Evolutionary conservation across 805 yeast genomes (phyloP).

Genomic region (Metschnikowia borealis): DNA sequence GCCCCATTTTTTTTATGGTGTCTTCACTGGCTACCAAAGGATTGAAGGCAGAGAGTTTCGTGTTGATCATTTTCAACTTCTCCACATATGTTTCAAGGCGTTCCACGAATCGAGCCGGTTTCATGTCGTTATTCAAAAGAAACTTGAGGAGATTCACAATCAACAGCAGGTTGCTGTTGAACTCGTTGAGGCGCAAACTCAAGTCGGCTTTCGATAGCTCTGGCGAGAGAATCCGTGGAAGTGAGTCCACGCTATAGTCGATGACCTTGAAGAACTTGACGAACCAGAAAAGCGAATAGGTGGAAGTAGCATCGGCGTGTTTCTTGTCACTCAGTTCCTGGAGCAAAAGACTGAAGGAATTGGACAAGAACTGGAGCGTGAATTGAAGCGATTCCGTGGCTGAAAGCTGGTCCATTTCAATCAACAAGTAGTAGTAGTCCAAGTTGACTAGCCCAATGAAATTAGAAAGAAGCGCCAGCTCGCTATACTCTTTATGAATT

Average conservation of each 20-base stretch:
- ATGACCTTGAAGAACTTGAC: conserved; percentile 37
- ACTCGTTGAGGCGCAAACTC: conserved; percentile 26
- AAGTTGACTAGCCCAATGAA: conserved; percentile 32
- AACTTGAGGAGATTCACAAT: conserved; percentile 31
- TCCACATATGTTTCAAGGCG: conserved; percentile 8
- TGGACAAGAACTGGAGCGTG: conserved; percentile 38
- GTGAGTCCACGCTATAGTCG: conserved; percentile 24
- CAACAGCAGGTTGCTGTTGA: conserved; percentile 31
- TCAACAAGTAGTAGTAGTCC: conserved; percentile 36
- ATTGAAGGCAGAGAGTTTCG: conserved; percentile 20
- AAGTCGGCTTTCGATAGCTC: conserved; percentile 14
- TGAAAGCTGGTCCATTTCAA: conserved; percentile 40
- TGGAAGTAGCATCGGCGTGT: conserved; percentile 15
- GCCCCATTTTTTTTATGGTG: conserved; percentile 10
- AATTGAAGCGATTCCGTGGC: conserved; percentile 37
- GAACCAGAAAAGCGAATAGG: conserved; percentile 30
- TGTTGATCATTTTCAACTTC: conserved; percentile 16
- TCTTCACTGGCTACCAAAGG: conserved; percentile 15
- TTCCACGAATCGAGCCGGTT: conserved; percentile 9
- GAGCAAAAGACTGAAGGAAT: conserved; percentile 35
- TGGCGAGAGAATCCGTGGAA: conserved; percentile 16
- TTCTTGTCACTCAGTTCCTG: conserved; percentile 15
- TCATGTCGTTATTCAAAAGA: conserved; percentile 13
- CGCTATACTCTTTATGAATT: conserved; percentile 25
- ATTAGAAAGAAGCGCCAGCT: conserved; percentile 29